Evolutionary conservation across 176 grass and related monocot genomes (phyloP), one percentile per base, ranked within the genome.

Genomic region (Oryza punctata): DNA sequence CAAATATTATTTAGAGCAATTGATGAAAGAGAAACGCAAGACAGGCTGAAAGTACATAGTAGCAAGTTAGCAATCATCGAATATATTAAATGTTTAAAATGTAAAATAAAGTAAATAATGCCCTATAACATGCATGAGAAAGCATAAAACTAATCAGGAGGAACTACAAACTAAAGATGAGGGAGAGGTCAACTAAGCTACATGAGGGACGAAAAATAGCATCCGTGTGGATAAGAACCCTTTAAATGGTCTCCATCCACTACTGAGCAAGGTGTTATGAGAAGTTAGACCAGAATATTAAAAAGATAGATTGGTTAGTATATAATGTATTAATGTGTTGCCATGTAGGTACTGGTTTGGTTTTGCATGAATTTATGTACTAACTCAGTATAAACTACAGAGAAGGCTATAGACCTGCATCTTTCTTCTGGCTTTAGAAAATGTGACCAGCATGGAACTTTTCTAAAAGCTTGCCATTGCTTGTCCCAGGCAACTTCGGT

Each of bases 381-480:
- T 81, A 63, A 79, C 54, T 33, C 7, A 15, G 15, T 14, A 7
- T 21, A 26, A 78, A 29, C 45, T 64, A 68, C 13, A 60, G 6
- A 64, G 15, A 65, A 78, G 68, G 27, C 61, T 19, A 9, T 74
- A 76, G 41, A 98, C 96, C 93, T 91, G 96, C 96, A 98, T 90
- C 84, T 90, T 77, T 91, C 14, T 72, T 91, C 80, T 26, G 88
- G 88, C 23, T 83, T 83, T 27, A 98, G 80, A 65, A 98, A 95
- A 91, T 95, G 87, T 7, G 96, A 95, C 96, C 96, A 98, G 80
- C 96, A 98, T 88, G 96, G 93, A 70, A 98, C 85, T 77, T 87
- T 98, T 85, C 96, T 95, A 70, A 59, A 87, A 90, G 84, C 83
- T 83, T 98, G 90, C 91, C 89, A 93, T 47, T 93, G 73, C 76